Evolutionary conservation across 2,329 filamentous ascomycete species (phyloP), one percentile per base, ranked within the genome.

Genomic region (Lecanicillium sp.): DNA sequence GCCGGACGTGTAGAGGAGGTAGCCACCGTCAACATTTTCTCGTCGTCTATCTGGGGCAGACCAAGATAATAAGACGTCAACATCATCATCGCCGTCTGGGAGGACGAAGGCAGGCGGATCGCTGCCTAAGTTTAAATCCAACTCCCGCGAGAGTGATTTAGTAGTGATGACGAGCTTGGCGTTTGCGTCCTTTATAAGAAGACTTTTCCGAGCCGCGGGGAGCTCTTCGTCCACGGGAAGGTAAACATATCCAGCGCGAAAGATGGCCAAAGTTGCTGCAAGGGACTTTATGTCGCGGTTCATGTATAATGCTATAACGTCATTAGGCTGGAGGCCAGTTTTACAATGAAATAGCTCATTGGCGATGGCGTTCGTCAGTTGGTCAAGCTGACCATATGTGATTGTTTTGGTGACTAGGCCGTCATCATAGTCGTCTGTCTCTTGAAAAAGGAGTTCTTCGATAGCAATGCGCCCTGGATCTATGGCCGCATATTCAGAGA

Each of bases 1-100:
- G 20, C 75, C 75, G n/a, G 73, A 78, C 1, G 78, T 82, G 51
- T 81, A 82, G 8, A 82, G 59, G 41, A 75, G 78, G 51, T 82
- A 81, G 48, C 71, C 75, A 7, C 68, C 67, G 43, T 72, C 19
- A 4, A 20, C 17, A 14, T 29, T 15, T 31, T n/a, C n/a, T n/a
- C n/a, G n/a, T n/a, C n/a, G n/a, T n/a, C n/a, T n/a, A n/a, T n/a
- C n/a, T n/a, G n/a, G n/a, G n/a, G n/a, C 17, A 3, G 29, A 17
- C 40, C 36, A 44, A 15, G 37, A 37, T 31, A 35, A 30, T 12
- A 42, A 35, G 2, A 35, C 12, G 12, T 44, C 42, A 13, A 46
- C 9, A 4, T 37, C 37, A n/a, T 34, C 31, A 4, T 42, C 37
- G 9, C 36, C 33, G 4, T 44, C 44, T 2, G 42, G 42, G 16